phyloP scores from a whole-genome alignment of 176 grass and related monocot species.

The Aegilops longissima region DNA sequence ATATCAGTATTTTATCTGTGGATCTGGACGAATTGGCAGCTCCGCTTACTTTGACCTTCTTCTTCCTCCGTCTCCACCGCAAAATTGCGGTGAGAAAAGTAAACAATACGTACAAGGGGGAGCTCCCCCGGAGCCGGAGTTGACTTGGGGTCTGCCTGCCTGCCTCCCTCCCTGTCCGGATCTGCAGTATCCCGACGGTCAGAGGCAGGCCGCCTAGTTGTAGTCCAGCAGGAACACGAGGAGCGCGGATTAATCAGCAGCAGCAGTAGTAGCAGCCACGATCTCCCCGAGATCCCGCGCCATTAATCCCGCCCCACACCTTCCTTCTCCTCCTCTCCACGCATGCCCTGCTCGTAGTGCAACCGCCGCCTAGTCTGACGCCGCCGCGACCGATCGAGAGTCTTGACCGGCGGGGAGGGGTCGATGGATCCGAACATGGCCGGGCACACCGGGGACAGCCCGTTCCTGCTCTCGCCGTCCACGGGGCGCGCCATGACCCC shows the following conservation, averaged over 20 bases:
- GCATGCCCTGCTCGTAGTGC: too few relatives aligned
- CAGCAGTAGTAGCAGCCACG: too few relatives aligned
- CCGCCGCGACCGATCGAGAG: too few relatives aligned
- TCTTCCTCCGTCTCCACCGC: too few relatives aligned
- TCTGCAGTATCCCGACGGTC: too few relatives aligned
- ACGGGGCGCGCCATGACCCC: background rate
- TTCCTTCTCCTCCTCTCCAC: too few relatives aligned
- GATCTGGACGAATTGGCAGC: background rate
- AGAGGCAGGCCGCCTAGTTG: background rate
- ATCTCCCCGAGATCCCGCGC: too few relatives aligned
- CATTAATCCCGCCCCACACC: too few relatives aligned
- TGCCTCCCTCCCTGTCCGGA: too few relatives aligned
- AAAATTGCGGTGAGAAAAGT: background rate
- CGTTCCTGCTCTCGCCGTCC: conserved; percentile 31
- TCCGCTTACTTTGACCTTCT: background rate
- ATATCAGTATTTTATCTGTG: background rate
- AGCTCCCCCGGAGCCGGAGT: background rate
- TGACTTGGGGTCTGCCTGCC: background rate
- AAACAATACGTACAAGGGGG: background rate
- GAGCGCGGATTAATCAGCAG: rapidly evolving
- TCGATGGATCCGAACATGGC: conserved; percentile 22
- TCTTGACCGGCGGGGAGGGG: too few relatives aligned
- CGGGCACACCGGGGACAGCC: conserved; percentile 17
- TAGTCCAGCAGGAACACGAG: background rate
- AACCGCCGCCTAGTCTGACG: too few relatives aligned